Evolutionary conservation across 1,284 basidiomycete genomes (phyloP), one percentile per base, ranked within the genome.

Genomic region (Cryptococcus wingfieldii): DNA sequence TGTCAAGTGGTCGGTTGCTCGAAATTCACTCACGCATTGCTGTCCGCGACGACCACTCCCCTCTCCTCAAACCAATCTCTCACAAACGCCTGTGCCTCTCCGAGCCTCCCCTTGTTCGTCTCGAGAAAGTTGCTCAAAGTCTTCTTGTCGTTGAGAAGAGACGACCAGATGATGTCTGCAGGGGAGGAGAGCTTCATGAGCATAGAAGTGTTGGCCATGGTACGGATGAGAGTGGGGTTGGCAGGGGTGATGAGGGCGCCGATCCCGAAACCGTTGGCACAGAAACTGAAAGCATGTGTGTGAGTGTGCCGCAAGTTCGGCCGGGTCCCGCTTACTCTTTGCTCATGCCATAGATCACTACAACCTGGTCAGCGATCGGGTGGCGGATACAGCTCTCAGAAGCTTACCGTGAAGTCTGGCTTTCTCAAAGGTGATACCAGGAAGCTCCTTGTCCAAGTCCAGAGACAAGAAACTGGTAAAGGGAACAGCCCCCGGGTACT

Each of bases 381-480:
- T 54, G 38, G 3, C 14, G 25, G 19, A 19, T 38, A 18, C 16
- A 9, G 47, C 13, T 10, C 13, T 16, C 43, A 52, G 25, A 46
- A 38, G 53, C 67, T 56, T 50, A 72, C 70, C 70, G 53, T 79
- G 72, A 28, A 80, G 51, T 28, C 79, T 68, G 1, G 71, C 66
- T 10, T 71, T 69, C 54, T 77, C 68, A 53, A 77, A 79, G 16
- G 38, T 46, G 12, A 68, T 66, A 1, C 70, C 74, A 27, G 31
- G 31, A 8, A 77, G 64, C 62, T 79, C 78, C 49, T 63, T 63
- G 60, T 71, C 67, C 12, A 75, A 67, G 60, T 78, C 74, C 14
- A 79, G 68, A 28, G 67, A 69, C 44, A 79, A 62, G 65, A 78
- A 70, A 38, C 74, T 77, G 7, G 74, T 76, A 61, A 79, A 79